A percentile compares a stretch with the other conserved stretches of the same genome.
Conservation (phyloP, 1,139 yeast species). For the Lodderomyces beijingensis region DNA sequence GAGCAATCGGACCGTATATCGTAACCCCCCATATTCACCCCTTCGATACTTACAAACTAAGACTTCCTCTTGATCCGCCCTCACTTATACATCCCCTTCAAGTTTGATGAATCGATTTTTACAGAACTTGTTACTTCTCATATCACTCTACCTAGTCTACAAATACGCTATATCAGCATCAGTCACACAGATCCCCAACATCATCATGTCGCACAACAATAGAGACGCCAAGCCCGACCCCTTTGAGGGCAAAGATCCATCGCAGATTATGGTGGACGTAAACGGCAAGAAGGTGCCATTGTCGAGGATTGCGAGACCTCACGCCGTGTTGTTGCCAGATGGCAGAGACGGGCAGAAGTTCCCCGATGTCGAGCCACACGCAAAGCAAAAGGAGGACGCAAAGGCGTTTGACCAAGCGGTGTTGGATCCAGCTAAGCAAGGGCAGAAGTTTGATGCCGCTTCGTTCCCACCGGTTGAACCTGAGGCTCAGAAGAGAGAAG, state of each 20-base stretch:
- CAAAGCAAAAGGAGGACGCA: slow-evolving; percentile 21
- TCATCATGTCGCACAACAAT: slow-evolving; percentile 1
- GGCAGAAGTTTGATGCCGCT: slow-evolving; percentile 20
- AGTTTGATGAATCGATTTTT: slow-evolving; percentile 11
- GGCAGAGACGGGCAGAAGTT: slow-evolving; percentile 15
- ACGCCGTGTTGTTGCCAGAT: slow-evolving; percentile 30
- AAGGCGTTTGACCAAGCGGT: slow-evolving; percentile 10
- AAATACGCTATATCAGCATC: slow-evolving; percentile 6
- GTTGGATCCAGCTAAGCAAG: slow-evolving; percentile 25
- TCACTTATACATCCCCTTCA: no score
- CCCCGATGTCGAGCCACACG: slow-evolving; percentile 25
- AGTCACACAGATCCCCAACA: slow-evolving; percentile 6
- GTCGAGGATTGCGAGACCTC: slow-evolving; percentile 37
- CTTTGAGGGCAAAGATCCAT: slow-evolving; percentile 13
- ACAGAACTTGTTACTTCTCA: slow-evolving; percentile 9
- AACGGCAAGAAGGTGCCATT: slow-evolving; percentile 39
- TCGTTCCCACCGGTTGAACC: slow-evolving; percentile 25
- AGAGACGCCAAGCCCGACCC: slow-evolving; percentile 15
- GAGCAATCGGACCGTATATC: no score
- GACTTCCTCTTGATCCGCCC: no score
- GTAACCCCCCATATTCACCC: no score
- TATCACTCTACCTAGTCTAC: slow-evolving; percentile 8
- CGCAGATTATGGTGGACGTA: slow-evolving; percentile 28
- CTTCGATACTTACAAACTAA: no score
- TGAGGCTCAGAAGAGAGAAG: slow-evolving; percentile 27